These are phyloP conservation scores for Fusarium udum DNA, from an alignment of 2,329 filamentous ascomycete genomes.

Conservation along the genomic window DNA sequence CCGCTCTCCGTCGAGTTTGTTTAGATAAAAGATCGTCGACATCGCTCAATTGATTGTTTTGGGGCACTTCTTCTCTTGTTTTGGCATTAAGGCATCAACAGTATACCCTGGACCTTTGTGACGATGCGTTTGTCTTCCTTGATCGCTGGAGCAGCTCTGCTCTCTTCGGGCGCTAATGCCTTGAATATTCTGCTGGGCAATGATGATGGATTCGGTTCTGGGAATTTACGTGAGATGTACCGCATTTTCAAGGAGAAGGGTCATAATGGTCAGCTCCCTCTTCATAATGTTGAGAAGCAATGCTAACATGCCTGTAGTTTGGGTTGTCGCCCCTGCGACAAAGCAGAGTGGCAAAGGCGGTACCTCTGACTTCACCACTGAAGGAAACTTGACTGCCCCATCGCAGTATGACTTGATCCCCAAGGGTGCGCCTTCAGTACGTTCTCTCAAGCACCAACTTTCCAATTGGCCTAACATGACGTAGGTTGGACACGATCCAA, in stretches of 20 bases:
- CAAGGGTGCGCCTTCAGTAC: slow-evolving; percentile 42
- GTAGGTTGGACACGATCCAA: slow-evolving; percentile 58
- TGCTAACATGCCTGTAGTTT: slow-evolving; percentile 18
- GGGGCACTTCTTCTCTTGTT: not conserved
- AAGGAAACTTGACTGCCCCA: slow-evolving; percentile 42
- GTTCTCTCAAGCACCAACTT: rapidly evolving
- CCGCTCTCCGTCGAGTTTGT: not conserved
- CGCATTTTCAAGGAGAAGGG: slow-evolving; percentile 43
- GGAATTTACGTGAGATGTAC: slow-evolving; percentile 45
- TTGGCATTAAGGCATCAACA: not conserved
- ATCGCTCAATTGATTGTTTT: slow-evolving; percentile 1
- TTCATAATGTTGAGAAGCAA: rapidly evolving
- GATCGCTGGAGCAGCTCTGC: slow-evolving; percentile 25
- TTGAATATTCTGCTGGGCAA: slow-evolving; percentile 47
- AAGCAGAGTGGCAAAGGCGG: slow-evolving; percentile 47
- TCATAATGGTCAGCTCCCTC: slow-evolving; percentile 36
- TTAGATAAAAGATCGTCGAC: slow-evolving; percentile 16
- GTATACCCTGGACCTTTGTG: not conserved
- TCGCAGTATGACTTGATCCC: slow-evolving; percentile 45
- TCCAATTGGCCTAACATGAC: not conserved
- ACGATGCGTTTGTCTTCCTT: slow-evolving; percentile 39
- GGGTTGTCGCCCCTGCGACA: slow-evolving; percentile 45
- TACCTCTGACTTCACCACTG: slow-evolving; percentile 41
- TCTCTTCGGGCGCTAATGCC: slow-evolving; percentile 29
- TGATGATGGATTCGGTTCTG: slow-evolving; percentile 46